phyloP scores from a whole-genome alignment of 768 basidiomycete species.

The Phanerochaete sordida region DNA sequence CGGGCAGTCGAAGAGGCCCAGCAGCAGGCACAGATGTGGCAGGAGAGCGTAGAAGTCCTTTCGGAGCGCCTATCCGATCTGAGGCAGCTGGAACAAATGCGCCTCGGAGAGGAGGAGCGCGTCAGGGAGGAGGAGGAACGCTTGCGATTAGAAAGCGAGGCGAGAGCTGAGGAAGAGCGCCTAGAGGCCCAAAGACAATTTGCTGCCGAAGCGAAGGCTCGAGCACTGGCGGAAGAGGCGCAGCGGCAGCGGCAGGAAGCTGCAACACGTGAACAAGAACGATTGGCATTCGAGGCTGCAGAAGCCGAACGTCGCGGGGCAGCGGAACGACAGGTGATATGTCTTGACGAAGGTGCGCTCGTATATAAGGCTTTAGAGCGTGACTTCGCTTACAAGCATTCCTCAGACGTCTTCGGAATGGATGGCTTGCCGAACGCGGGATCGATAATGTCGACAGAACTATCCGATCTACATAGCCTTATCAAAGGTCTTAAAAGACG shows the following conservation, averaged over 20 bases:
- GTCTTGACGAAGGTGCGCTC: neutral
- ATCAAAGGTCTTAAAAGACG: constrained; percentile 56
- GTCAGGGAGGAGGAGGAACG: neutral
- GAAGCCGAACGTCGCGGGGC: neutral
- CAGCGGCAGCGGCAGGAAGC: neutral
- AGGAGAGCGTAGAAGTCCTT: constrained; percentile 30
- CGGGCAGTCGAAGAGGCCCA: constrained; percentile 51
- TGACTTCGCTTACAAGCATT: neutral
- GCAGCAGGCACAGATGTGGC: constrained; percentile 44
- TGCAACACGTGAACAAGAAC: constrained; percentile 13
- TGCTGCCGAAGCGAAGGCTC: constrained; percentile 13
- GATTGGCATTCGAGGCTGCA: constrained; percentile 16
- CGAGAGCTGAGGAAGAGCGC: neutral
- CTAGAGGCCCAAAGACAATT: constrained; percentile 3
- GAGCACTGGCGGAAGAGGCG: neutral
- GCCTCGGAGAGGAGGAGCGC: constrained; percentile 2
- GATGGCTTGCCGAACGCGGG: constrained; percentile 31
- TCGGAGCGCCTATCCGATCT: constrained; percentile 37
- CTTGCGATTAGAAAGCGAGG: neutral
- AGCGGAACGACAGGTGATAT: neutral
- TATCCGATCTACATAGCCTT: constrained; percentile 42
- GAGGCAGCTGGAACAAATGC: constrained; percentile 23
- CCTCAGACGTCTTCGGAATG: constrained; percentile 58
- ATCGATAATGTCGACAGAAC: constrained; percentile 33
- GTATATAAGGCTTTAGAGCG: neutral